Conservation (phyloP, 2,329 filamentous ascomycete genomes). For the Cryphonectria naterciae region DNA sequence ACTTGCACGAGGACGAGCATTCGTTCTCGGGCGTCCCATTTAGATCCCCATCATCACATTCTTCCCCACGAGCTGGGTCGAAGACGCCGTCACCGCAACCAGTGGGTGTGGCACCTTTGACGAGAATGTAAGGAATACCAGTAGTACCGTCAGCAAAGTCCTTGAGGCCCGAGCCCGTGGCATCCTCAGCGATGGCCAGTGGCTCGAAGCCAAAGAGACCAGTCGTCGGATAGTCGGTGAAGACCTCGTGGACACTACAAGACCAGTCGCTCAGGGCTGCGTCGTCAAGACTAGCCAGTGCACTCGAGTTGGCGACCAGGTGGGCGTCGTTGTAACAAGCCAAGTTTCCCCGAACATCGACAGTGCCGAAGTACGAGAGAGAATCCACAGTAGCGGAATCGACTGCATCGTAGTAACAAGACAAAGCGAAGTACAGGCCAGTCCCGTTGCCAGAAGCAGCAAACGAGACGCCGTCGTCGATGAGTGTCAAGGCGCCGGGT, state of each 20-base stretch:
- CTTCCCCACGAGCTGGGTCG: constrained; percentile 41
- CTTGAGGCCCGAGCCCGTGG: constrained; percentile 39
- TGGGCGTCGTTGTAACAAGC: constrained; percentile 46
- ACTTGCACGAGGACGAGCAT: constrained; percentile 46
- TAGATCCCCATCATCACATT: constrained; percentile 44
- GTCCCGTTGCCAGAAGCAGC: constrained; percentile 40
- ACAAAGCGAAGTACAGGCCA: constrained; percentile 47
- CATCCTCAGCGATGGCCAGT: constrained; percentile 45
- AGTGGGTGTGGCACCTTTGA: constrained; percentile 45
- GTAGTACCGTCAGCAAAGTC: constrained; percentile 42
- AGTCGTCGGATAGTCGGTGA: constrained; percentile 42
- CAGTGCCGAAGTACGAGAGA: constrained; percentile 43
- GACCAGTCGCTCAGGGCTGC: constrained; percentile 45
- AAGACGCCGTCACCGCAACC: constrained; percentile 46
- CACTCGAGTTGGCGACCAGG: constrained; percentile 42
- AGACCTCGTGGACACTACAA: constrained; percentile 48
- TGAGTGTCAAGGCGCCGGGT: constrained; percentile 41
- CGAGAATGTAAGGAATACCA: constrained; percentile 48
- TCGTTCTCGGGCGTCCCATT: constrained; percentile 40
- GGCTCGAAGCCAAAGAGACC: constrained; percentile 43
- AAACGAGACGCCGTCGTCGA: constrained; percentile 44
- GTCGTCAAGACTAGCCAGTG: constrained; percentile 42
- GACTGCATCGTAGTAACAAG: constrained; percentile 44
- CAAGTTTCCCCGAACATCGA: constrained; percentile 44
- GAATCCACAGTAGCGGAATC: constrained; percentile 32